Percentiles rank a stretch among this genome's conserved stretches.
Conservation (phyloP, 306 rosid species). For the Cucumis sativus region DNA sequence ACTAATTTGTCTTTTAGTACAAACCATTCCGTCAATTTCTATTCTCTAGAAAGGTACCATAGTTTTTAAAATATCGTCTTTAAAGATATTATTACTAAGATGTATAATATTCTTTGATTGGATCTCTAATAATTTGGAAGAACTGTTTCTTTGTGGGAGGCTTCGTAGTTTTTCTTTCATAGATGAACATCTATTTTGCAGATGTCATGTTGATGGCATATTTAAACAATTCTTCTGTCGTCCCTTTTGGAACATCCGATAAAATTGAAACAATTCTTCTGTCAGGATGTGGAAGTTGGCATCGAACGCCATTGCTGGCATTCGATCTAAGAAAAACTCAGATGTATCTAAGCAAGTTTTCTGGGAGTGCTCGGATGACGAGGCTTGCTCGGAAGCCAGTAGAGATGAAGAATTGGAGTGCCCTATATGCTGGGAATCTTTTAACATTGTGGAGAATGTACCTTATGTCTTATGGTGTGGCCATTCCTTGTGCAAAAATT, state of each 20-base stretch:
- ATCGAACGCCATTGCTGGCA: conserved; percentile 47
- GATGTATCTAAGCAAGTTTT: conserved; percentile 25
- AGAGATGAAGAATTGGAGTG: conserved; percentile 80
- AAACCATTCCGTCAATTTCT: background rate
- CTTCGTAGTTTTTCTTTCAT: background rate
- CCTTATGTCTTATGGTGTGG: conserved; percentile 98
- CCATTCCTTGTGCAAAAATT: conserved; percentile 78
- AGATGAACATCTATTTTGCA: background rate
- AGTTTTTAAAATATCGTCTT: background rate
- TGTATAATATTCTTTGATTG: background rate
- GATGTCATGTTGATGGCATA: background rate
- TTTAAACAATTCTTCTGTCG: background rate
- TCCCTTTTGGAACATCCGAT: no score
- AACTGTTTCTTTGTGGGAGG: background rate
- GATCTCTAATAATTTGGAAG: background rate
- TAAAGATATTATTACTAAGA: background rate
- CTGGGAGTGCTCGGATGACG: conserved; percentile 76
- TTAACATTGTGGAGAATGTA: conserved; percentile 88
- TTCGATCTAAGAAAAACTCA: conserved; percentile 49
- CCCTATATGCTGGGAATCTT: conserved; percentile 87
- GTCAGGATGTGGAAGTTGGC: conserved; percentile 69
- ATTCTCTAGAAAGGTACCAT: background rate
- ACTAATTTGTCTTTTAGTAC: background rate
- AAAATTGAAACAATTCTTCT: background rate
- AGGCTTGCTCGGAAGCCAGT: conserved; percentile 60